phyloP scores from a whole-genome alignment of 306 rosid species.

The Begonia peltatifolia region DNA sequence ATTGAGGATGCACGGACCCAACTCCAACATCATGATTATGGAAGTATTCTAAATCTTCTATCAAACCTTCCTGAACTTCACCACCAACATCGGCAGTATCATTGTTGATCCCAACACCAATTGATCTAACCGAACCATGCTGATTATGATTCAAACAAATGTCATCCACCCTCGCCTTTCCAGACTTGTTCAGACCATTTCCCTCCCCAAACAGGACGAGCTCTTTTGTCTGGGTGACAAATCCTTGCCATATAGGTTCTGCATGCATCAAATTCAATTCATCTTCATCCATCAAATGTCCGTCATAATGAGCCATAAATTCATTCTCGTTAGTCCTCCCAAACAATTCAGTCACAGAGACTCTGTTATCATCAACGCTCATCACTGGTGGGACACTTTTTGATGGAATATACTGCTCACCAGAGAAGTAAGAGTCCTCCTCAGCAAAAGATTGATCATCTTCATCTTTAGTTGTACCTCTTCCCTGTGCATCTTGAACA shows the following conservation, averaged over 20 bases:
- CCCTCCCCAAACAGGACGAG: conserved; percentile 68
- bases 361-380: conserved; percentile 54
- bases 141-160: conserved; percentile 73
- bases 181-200: conserved; percentile 41
- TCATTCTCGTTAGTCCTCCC: conserved; percentile 52
- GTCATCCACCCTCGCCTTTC: conserved; percentile 46
- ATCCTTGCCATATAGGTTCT: conserved; percentile 94
- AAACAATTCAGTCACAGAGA: conserved; percentile 54
- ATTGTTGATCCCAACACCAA: conserved; percentile 91
- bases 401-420: conserved; percentile 67
- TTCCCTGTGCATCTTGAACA: conserved; percentile 70
- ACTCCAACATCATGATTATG: conserved; percentile 47
- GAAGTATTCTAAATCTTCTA: conserved; percentile 65
- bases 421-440: conserved; percentile 88
- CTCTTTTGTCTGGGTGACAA: conserved; percentile 74
- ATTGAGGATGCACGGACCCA: conserved; percentile 24
- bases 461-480: conserved; percentile 68
- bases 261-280: conserved; percentile 74
- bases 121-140: conserved; percentile 85
- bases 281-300: conserved; percentile 81
- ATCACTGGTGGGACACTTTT: conserved; percentile 57
- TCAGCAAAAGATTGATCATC: conserved; percentile 95
- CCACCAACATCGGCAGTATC: conserved; percentile 81
- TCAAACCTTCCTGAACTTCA: conserved; percentile 84
- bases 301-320: conserved; percentile 73